phyloP scores from a whole-genome alignment of 1,284 basidiomycete species.

The Ustilago xerochloae region DNA sequence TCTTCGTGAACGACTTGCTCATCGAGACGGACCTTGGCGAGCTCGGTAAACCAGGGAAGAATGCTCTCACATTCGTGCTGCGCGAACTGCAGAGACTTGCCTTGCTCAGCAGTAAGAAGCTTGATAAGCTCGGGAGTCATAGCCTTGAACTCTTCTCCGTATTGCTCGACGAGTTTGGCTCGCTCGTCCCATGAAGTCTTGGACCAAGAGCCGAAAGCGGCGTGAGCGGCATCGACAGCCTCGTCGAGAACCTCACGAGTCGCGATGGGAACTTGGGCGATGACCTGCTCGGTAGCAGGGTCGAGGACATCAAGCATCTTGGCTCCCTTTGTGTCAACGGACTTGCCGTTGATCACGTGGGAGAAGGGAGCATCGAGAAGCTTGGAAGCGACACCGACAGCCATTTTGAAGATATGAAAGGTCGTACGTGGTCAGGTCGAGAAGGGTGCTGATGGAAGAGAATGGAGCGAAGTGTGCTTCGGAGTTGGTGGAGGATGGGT shows the following conservation, averaged over 20 bases:
- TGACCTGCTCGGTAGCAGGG: conserved; percentile 44
- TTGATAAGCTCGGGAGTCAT: conserved; percentile 32
- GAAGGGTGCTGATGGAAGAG: neutral
- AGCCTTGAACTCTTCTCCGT: conserved; percentile 34
- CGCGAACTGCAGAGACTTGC: conserved; percentile 24
- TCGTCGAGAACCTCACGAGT: conserved; percentile 27
- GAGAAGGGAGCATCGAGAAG: conserved; percentile 36
- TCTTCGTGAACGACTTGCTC: conserved; percentile 34
- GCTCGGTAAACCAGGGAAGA: conserved; percentile 38
- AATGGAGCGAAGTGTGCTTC: neutral
- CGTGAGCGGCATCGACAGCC: conserved; percentile 42
- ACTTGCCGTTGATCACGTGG: conserved; percentile 51
- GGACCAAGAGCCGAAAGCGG: conserved; percentile 37
- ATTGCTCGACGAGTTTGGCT: conserved; percentile 26
- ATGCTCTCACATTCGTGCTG: conserved; percentile 25
- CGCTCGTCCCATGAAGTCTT: conserved; percentile 44
- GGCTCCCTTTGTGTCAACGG: conserved; percentile 18
- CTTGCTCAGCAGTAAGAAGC: conserved; percentile 49
- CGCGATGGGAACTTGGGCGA: conserved; percentile 45
- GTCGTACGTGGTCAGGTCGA: neutral
- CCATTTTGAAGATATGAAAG: conserved; percentile 6
- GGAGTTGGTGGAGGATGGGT: too few relatives aligned
- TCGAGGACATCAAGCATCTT: conserved; percentile 45
- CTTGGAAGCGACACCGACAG: conserved; percentile 27
- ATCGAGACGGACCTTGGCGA: conserved; percentile 28